Base-by-base conservation (phyloP, 2,329 filamentous ascomycete species). In the Penicillium digitatum region DNA sequence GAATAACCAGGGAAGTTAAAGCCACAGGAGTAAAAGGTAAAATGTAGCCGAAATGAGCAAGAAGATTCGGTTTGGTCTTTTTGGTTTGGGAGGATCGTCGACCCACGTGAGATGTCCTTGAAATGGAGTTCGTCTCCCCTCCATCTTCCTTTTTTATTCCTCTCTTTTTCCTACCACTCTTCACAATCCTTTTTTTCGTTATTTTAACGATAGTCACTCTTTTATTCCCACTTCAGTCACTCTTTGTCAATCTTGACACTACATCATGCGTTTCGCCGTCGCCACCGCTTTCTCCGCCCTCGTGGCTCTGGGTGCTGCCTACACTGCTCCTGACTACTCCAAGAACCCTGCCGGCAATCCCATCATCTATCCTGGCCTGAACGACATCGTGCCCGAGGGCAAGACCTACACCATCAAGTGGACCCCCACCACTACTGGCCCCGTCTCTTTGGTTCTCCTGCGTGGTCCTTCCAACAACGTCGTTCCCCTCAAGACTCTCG, bases 391-490 rank as follows among this genome's bases (percentile, higher is more conserved):
- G 52, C 78, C 79, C n/a, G 82, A 72, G 57, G 82, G 82, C 70
- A 66, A 78, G 69, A 65, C 75, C 54, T 86, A 76, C 78, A 77
- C 74, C 65, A 82, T 86, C 77, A 82, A 76, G 60, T 87, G 84
- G 84, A 59, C 75, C 4, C 71, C 76, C 52, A 70, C 70, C 59
- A 69, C 66, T 52, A 48, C 59, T 14, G 70, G 71, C 24, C 59
- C 60, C 29, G 75, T 86, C 66, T 81, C 81, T n/a, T 74, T 87
- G 55, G 69, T 83, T 57, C 81, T 87, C 61, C 80, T 85, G 63
- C 80, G 80, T 66, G 84, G 84, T 31, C 82, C 83, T 31, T 74
- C 78, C 62, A 74, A 56, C 71, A 82, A 86, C 74, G 77, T 82
- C 45, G 62, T 76, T 38, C 78, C 80, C 42, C 70, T 81, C 61